Percentiles rank a stretch among this genome's conserved stretches.
These are phyloP conservation scores for Botrytis galanthina DNA, from an alignment of 2,329 filamentous ascomycete genomes.

Conservation along the genomic window DNA sequence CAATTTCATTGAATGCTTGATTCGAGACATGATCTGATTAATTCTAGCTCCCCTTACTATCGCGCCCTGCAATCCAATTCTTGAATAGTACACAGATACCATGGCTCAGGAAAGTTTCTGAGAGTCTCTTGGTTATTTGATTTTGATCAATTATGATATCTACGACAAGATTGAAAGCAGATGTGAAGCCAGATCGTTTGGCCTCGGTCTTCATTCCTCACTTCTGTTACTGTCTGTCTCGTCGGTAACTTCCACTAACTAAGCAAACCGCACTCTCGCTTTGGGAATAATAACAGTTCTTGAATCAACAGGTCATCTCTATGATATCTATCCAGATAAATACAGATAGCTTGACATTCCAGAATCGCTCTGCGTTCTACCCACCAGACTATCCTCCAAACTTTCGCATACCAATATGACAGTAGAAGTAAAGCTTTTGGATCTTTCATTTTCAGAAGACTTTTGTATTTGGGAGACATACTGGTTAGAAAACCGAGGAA, in stretches of 20 bases:
- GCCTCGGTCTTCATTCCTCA: not conserved
- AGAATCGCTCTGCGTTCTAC: slow-evolving; percentile 45
- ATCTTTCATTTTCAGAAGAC: slow-evolving; percentile 51
- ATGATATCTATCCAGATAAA: slow-evolving; percentile 42
- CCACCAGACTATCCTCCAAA: slow-evolving; percentile 49
- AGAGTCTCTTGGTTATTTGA: not conserved
- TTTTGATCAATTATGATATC: not conserved
- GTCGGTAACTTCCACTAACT: no score
- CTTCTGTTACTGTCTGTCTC: not conserved
- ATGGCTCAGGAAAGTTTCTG: not conserved
- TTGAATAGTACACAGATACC: not conserved
- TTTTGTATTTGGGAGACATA: slow-evolving; percentile 45
- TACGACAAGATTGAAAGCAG: not conserved
- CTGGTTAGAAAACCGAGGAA: slow-evolving; percentile 50
- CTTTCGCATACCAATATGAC: slow-evolving; percentile 55
- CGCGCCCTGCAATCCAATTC: not conserved
- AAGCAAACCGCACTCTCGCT: slow-evolving; percentile 12
- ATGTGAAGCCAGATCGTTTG: not conserved
- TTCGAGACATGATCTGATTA: not conserved
- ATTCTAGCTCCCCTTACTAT: not conserved
- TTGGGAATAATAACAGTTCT: slow-evolving; percentile 24
- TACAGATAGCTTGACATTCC: slow-evolving; percentile 50
- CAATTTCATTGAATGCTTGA: not conserved
- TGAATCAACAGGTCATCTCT: slow-evolving; percentile 23
- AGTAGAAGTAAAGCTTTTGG: slow-evolving; percentile 53